A percentile compares a stretch with the other conserved stretches of the same genome.
phyloP scores from a whole-genome alignment of 2,329 filamentous ascomycete genomes.

The Colletotrichum australisinense region DNA sequence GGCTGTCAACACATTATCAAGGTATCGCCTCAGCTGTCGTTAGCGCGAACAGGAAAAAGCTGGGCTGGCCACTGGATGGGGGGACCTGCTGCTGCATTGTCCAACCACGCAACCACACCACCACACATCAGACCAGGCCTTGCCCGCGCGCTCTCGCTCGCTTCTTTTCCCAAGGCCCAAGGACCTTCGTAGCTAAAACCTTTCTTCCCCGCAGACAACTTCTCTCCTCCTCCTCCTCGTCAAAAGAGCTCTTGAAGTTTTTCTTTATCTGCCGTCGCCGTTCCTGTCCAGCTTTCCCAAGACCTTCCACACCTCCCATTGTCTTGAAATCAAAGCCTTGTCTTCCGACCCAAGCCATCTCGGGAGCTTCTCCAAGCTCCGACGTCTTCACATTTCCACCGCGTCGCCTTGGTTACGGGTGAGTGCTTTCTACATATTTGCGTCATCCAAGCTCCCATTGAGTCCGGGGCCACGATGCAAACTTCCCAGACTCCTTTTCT shows the following conservation, averaged over 20 bases:
- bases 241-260: constrained; percentile 15
- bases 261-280: constrained; percentile 5
- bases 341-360: constrained; percentile 21
- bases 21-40: not conserved
- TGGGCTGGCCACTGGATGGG: constrained; percentile 16
- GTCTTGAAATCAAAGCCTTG: constrained; percentile 32
- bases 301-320: constrained; percentile 22
- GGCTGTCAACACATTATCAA: not conserved
- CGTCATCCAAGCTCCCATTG: constrained; percentile 30
- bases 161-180: constrained; percentile 5
- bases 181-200: constrained; percentile 32
- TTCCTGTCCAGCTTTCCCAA: constrained; percentile 19
- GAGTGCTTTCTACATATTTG: constrained; percentile 28
- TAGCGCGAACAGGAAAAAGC: constrained; percentile 21
- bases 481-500: constrained; percentile 11
- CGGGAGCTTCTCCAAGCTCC: constrained; percentile 32
- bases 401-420: constrained; percentile 33
- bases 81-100: constrained; percentile 18
- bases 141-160: constrained; percentile 14
- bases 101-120: constrained; percentile 33
- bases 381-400: constrained; percentile 18
- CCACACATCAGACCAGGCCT: constrained; percentile 24
- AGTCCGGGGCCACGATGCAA: not conserved
- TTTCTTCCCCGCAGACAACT: constrained; percentile 33
- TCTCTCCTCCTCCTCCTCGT: constrained; percentile 5